Conservation (phyloP, 805 yeast genomes). For the Ogataea trehaloabstinens region DNA sequence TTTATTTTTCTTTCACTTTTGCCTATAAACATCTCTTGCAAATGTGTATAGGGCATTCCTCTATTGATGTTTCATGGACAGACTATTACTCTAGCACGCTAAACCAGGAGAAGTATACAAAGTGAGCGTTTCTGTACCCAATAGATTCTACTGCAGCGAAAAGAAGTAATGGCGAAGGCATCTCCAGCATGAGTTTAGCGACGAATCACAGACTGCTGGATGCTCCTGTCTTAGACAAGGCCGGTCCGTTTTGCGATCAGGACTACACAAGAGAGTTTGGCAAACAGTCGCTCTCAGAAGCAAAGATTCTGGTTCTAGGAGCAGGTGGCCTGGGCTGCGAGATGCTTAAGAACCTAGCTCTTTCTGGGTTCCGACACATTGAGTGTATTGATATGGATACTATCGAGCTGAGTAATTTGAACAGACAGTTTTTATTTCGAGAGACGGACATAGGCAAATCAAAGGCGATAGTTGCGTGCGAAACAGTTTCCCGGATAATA, state of each 20-base stretch:
- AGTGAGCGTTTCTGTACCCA: too few species aligned
- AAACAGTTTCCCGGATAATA: slow-evolving; percentile 46
- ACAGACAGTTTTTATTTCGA: slow-evolving; percentile 72
- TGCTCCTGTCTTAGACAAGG: background rate
- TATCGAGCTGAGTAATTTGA: slow-evolving; percentile 71
- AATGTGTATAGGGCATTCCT: too few species aligned
- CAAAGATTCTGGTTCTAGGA: slow-evolving; percentile 53
- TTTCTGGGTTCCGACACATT: slow-evolving; percentile 63
- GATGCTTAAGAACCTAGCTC: slow-evolving; percentile 66
- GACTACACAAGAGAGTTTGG: slow-evolving; percentile 29
- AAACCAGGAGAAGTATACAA: too few species aligned
- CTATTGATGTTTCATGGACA: too few species aligned
- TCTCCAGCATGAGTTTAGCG: too few species aligned
- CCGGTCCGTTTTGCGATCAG: slow-evolving; percentile 33
- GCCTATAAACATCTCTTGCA: too few species aligned
- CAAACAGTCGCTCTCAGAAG: slow-evolving; percentile 11
- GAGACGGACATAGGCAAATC: slow-evolving; percentile 58
- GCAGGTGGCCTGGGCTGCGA: slow-evolving; percentile 89
- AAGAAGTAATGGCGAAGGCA: too few species aligned
- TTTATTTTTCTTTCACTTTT: too few species aligned
- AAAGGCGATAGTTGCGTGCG: slow-evolving; percentile 66
- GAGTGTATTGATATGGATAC: slow-evolving; percentile 82
- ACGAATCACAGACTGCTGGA: background rate
- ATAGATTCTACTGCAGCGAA: background rate
- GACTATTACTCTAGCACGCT: too few species aligned